These are phyloP conservation scores for Actinomortierella ambigua DNA, from an alignment of 371 early-diverging fungal species.

Conservation along the genomic window DNA sequence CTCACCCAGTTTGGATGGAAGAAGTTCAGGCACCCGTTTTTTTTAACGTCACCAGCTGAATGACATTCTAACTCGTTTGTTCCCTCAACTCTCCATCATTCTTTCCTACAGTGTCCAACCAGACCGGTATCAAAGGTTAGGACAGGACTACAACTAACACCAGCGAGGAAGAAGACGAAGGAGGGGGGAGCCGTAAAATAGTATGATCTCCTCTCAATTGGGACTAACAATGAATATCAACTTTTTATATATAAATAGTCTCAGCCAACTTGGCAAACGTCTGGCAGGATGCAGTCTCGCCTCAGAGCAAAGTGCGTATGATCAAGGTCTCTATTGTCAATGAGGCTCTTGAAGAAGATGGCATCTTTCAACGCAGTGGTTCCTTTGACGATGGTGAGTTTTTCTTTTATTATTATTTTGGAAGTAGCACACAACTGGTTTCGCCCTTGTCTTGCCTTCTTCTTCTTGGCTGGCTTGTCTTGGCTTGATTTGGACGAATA, in stretches of 20 bases:
- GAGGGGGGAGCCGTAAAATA: no score
- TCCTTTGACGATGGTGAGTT: slow-evolving; percentile 63
- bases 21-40: no score
- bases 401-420: not conserved
- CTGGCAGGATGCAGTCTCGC: slow-evolving; percentile 26
- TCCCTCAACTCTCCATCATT: not conserved
- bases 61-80: no score
- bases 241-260: no score
- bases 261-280: slow-evolving; percentile 27
- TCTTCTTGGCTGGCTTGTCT: not conserved
- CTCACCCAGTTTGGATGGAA: no score
- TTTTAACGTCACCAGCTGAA: no score
- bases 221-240: no score
- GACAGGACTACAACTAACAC: no score
- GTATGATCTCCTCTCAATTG: no score
- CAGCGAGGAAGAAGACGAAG: no score
- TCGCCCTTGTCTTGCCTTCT: not conserved
- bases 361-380: slow-evolving; percentile 50
- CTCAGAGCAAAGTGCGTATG: slow-evolving; percentile 30
- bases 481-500: not conserved
- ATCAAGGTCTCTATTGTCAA: slow-evolving; percentile 38
- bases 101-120: slow-evolving; percentile 31
- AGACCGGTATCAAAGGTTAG: slow-evolving; percentile 47
- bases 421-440: no score
- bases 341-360: slow-evolving; percentile 54